Base-by-base conservation (phyloP, 148 eudicot species). In the Pouteria glomerata region DNA sequence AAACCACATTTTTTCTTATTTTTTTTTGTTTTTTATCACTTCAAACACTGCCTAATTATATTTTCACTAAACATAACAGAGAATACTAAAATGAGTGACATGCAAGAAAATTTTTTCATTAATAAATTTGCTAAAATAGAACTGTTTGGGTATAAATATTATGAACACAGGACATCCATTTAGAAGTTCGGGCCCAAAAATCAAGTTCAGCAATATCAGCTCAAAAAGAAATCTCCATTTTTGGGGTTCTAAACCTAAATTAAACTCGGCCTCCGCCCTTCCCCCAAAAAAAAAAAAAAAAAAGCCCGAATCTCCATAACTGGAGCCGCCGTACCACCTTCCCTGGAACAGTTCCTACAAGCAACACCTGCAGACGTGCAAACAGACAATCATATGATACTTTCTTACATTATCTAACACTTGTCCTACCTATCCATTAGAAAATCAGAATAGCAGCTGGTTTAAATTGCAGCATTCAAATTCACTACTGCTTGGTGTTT, bases 311-410 rank as follows among this genome's bases (percentile, higher is more conserved):
- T n/a, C n/a, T 57, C 71, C 74, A 41, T 71, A 64, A 62, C 23
- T 55, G 39, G 68, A 76, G 63, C 78, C 45, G 83, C 80, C 62
- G 78, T 62, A 60, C 61, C 71, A 33, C 61, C 50, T 56, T 23
- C 66, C 58, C 73, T 37, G 47, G 69, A 70, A 66, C 58, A 63
- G 68, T 67, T 34, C 69, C 77, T 65, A 69, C 33, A 71, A 35
- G 61, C 82, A 67, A 77, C 78, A 80, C 86, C 84, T 80, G 84
- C 89, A 85, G 76, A 80, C 85, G 86, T 82, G 89, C 84, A 85
- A 82, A 85, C 66, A 80, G 19, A 73, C 66, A 78, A 80, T 82
- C 63, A 80, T 74, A 74, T 76, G 70, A 78, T 64, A 85, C 77
- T 76, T 65, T 70, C 75, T 75, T 68, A 65, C 63, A 73, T 39